Percentiles rank a stretch among this genome's conserved stretches.
Evolutionary conservation across 1,139 yeast species (phyloP).

Genomic region (Lodderomyces orthopsilosis): DNA sequence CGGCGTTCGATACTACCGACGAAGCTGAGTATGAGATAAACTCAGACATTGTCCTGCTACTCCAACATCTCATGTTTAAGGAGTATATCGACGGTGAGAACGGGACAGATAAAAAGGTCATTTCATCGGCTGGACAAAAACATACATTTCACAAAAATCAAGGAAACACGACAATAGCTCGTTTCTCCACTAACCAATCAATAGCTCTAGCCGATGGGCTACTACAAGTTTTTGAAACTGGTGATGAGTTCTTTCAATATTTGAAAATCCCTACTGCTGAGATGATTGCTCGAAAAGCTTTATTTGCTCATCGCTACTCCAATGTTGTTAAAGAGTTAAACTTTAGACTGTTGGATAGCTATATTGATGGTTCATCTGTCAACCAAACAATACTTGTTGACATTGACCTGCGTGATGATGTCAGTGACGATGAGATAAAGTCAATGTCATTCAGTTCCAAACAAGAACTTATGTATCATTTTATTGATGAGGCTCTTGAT

Average conservation of each 20-base stretch:
- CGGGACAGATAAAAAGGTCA: constrained; percentile 20
- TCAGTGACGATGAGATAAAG: constrained; percentile 21
- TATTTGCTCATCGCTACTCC: constrained; percentile 67
- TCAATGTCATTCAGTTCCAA: constrained; percentile 25
- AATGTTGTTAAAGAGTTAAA: constrained; percentile 68
- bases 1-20: constrained; percentile 25
- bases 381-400: constrained; percentile 62
- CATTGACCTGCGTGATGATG: constrained; percentile 39
- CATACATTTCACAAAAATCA: constrained; percentile 4
- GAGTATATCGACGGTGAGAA: constrained; percentile 33
- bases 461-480: constrained; percentile 61
- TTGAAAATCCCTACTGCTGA: constrained; percentile 27
- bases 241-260: constrained; percentile 32
- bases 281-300: constrained; percentile 69
- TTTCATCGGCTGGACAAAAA: constrained; percentile 9
- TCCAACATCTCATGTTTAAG: constrained; percentile 26
- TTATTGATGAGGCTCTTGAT: constrained; percentile 47
- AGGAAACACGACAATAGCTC: constrained; percentile 6
- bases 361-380: constrained; percentile 52
- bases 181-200: constrained; percentile 32
- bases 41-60: constrained; percentile 26
- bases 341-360: constrained; percentile 54
- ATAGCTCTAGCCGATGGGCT: constrained; percentile 57
- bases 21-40: constrained; percentile 34
- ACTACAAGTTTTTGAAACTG: constrained; percentile 48